Base-by-base conservation (phyloP, 208 protist species). In the Wallacemonas rigidus region DNA sequence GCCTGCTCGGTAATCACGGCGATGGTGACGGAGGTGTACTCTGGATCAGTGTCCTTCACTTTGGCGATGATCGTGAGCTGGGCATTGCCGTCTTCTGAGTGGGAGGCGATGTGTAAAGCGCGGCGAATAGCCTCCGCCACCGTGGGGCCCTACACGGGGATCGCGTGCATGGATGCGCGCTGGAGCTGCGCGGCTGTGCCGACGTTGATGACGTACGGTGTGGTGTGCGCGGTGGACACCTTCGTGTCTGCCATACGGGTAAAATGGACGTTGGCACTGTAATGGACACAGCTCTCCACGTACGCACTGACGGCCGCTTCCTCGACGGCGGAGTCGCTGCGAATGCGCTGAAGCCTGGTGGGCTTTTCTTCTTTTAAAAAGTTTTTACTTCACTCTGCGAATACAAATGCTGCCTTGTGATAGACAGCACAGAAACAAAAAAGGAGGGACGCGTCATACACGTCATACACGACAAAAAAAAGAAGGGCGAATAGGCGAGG, bases 211-310 rank as follows among this genome's bases (percentile, higher is more conserved):
- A 80, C 82, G 67, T 80, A 73, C 9, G 71, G 2, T 11, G 82
- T 77, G 55, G 83, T 74, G 12, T 47, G 39, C 41, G 75, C 72
- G 17, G 71, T 40, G 7, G 57, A 38, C 7, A 39, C 43, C 17
- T 44, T 47, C 26, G 75, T 45, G 14, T 45, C 44, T 7, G 68
- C 60, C 44, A 87, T 73, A 63, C 85, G 75, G 38, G 81, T 89
- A 76, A 90, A 90, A 44, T 17, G 48, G 17, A 90, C 67, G 56
- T 87, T 93, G 39, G 80, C 81, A 48, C 60, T 82, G 79, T 87
- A 90, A 1, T 73, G 17, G n/a, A 81, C 63, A 69, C 80, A 87
- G 9, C 83, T 72, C 45, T 73, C 61, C 44, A 92, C 76, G 74
- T 84, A 92, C 40, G 54, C 80, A 4, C 67, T 72, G 35, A 85